Base-by-base conservation (phyloP, 2,329 filamentous ascomycete genomes). In the Akanthomyces lecanii region DNA sequence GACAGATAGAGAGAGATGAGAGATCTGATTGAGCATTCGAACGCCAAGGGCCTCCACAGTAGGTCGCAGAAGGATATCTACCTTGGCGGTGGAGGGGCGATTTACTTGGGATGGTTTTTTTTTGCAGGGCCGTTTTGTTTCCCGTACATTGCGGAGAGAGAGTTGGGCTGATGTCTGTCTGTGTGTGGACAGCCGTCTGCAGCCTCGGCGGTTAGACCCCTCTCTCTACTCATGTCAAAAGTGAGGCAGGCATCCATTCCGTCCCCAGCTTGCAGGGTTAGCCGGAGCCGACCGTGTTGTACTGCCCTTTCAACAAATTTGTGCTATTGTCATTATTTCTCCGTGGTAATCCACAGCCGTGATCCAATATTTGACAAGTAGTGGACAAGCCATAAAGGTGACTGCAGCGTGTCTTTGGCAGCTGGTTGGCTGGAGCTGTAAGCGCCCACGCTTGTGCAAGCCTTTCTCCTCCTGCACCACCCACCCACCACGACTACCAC, bases 401-500 rank as follows among this genome's bases (percentile, higher is more conserved):
- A 12, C 30, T 16, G 36, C 52, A 23, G 33, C 16, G 21, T 11
- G 6, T 25, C 4, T 11, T 1, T 1, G 33, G 6, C 7, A 36
- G 28, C 14, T 59, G 56, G 56, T 59, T 59, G 56, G 56, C n/a
- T 25, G 30, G 16, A 16, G 28, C 42, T 48, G 14, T 59, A 59
- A 59, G 56, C 56, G 56, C 56, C 56, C 42, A 59, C 42, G 56
- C 56, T 59, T 59, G 52, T 42, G 44, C 56, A 59, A 38, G 42
- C 56, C 56, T 12, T 36, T 36, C 42, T 8, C 38, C 40, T 42
- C 38, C 28, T 21, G 4, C 42, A 21, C 30, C 56, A n/a, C 23
- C 40, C 21, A 23, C 38, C 28, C 40, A 36, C 33, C 56, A 47
- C 45, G 25, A 28, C 33, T 36, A 25, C 25, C 25, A 23, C 56